A percentile compares a stretch with the other conserved stretches of the same genome.
Evolutionary conservation across 2,329 filamentous ascomycete genomes (phyloP).

Genomic region (Aspergillus floridensis): DNA sequence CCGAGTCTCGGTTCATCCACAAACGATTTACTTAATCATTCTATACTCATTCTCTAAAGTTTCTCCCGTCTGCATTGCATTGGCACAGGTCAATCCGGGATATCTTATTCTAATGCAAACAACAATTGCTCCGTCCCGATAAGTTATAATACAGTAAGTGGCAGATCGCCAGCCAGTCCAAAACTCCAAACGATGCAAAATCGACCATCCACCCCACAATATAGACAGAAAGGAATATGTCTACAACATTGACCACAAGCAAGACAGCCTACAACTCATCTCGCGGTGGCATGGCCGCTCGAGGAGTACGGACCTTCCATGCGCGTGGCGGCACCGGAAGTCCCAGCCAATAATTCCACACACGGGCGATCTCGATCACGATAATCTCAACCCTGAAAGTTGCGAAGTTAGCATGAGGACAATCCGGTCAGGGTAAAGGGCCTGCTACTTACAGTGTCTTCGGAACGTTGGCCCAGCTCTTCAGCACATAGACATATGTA

Average conservation of each 20-base stretch:
- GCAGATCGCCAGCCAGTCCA: not conserved
- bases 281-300: conserved; percentile 17
- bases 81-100: not conserved
- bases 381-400: conserved; percentile 50
- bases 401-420: not conserved
- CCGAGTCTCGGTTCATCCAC: not conserved
- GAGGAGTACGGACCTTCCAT: conserved; percentile 54
- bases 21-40: not conserved
- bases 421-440: not conserved
- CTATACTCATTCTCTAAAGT: too few species aligned
- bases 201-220: not conserved
- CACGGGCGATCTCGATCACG: conserved; percentile 52
- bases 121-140: not conserved
- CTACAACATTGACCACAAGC: not conserved
- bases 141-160: not conserved
- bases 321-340: conserved; percentile 55
- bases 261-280: conserved; percentile 42
- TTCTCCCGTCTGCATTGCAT: not conserved
- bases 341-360: conserved; percentile 65
- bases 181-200: conserved; percentile 7
- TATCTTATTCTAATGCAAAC: not conserved
- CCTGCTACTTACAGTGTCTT: conserved; percentile 61
- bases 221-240: not conserved
- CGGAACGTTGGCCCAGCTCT: conserved; percentile 69
- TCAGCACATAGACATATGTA: conserved; percentile 65